Evolutionary conservation across 2,329 filamentous ascomycete species (phyloP), one percentile per base, ranked within the genome.

Genomic region (Sphaerulina vaccinii): DNA sequence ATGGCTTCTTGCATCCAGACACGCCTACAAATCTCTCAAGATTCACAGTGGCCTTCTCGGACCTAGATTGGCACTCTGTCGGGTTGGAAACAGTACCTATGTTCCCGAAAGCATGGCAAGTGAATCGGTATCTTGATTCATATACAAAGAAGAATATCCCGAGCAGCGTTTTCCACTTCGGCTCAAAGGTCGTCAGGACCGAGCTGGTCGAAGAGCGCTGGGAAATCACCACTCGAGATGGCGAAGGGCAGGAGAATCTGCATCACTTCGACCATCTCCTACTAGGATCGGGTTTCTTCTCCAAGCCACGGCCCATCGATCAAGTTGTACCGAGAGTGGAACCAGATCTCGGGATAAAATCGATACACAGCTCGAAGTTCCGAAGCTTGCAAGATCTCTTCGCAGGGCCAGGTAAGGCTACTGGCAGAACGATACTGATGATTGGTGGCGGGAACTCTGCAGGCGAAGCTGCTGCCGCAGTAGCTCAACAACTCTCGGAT

Each of bases 391-490:
- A 69, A 0, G 65, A 71, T 3, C 54, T 71, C 0, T 57, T 69
- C 22, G 51, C 51, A 3, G 27, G 47, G 7, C 39, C 16, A 1
- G 23, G 40, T 5, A 6, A 36, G 7, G 42, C 55, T 1, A 61
- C 63, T 0, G 75, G 75, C 1, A 79, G 81, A 15, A 88, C 84
- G 62, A 82, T 93, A 13, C 75, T 90, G 1, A 75, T 95, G 0
- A 81, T 90, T 1, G 89, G 89, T 0, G 88, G 88, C 0, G 87
- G 90, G 62, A 90, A 93, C 79, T 92, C 88, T 2, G 88, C 88
- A 0, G 45, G 87, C 4, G 89, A 95, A 71, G 85, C 86, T 42
- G 85, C 88, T 0, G 84, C 82, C 8, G 83, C 84, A 1, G 80
- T 91, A 43, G 87, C 87, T 9, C 76, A 82, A 3, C 83, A 90